These are phyloP conservation scores for Rosa rugosa DNA, from an alignment of 306 rosid species.

Conservation along the genomic window DNA sequence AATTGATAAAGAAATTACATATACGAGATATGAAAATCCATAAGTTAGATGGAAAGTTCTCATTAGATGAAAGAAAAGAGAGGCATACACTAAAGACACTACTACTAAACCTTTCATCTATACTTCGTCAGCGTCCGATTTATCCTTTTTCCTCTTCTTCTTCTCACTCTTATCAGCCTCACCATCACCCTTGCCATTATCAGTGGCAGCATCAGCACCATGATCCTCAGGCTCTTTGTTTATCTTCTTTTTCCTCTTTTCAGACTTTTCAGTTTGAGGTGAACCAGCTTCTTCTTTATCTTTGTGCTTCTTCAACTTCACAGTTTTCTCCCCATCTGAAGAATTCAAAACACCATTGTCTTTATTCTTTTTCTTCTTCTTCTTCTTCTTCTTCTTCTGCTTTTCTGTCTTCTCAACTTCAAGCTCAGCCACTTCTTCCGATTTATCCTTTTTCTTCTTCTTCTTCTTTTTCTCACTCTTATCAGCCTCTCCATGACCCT, in stretches of 20 bases:
- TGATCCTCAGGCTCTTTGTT: conserved; percentile 48
- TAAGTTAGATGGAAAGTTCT: neutral
- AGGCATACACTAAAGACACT: conserved; percentile 18
- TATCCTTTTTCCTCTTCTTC: conserved; percentile 5
- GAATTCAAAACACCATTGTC: conserved; percentile 19
- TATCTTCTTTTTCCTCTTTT: conserved; percentile 70
- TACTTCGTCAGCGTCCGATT: conserved; percentile 48
- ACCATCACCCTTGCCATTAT: conserved; percentile 24
- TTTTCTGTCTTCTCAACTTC: conserved; percentile 39
- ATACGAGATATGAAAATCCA: neutral
- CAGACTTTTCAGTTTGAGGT: conserved; percentile 53
- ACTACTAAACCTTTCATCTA: conserved; percentile 18
- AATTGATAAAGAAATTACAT: conserved; percentile 16
- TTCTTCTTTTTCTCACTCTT: conserved; percentile 62
- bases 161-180: conserved; percentile 48
- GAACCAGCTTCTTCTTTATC: conserved; percentile 44
- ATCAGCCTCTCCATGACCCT: conserved; percentile 34
- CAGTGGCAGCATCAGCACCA: conserved; percentile 13
- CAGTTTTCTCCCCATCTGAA: conserved; percentile 39
- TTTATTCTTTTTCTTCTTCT: conserved; percentile 52
- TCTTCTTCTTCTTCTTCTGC: conserved; percentile 55
- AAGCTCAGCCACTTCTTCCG: conserved; percentile 18
- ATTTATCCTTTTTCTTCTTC: conserved; percentile 47
- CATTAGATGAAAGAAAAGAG: conserved; percentile 17
- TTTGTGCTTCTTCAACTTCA: conserved; percentile 25